Base-by-base conservation (phyloP, 1,284 basidiomycete species). In the Trichosporon asahii region DNA sequence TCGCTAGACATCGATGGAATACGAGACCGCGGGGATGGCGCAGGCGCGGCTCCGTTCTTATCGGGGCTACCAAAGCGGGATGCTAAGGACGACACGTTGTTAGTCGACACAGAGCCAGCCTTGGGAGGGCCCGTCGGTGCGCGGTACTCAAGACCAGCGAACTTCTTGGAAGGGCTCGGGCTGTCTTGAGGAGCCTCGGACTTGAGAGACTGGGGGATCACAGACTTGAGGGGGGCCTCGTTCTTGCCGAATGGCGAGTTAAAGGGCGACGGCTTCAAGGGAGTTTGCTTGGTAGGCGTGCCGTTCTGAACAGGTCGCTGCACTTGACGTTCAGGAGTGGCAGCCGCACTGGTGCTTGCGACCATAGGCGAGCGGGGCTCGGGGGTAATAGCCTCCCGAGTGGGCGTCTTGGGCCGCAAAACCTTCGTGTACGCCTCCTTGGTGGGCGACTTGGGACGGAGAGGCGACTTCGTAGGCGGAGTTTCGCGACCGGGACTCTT, bases 1-100 rank as follows among this genome's bases (percentile, higher is more conserved):
- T 84, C 83, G 8, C 75, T 66, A 35, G 70, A 60, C 53, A 71
- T 44, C 8, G 72, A 73, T 0, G 72, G 70, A 23, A 70, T 64
- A 11, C 72, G 72, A 2, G 46, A 64, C 0, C 68, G 66, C 5
- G 57, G 27, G 8, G 57, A 33, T 8, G 57, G 57, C 11, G 57
- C 57, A 0, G 73, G 70, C 5, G 66, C 46, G 15, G 69, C 64
- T 11, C 40, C 66, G 31, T 18, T 65, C 3, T 66, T 27, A 1
- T 27, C 67, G 8, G 63, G 66, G 2, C 72, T 63, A 0, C 71
- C 65, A 21, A 68, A 74, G 3, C 73, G 73, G n/a, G 66, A 66
- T 3, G 73, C 73, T 37, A 72, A 57, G 4, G 71, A 64, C 23
- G 67, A 67, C 21, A 74, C 71, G 1, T 65, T 66, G 25, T 61